Percentiles rank a stretch among this genome's conserved stretches.
Evolutionary conservation across 2,329 filamentous ascomycete species (phyloP).

Genomic region (Zalaria sp.): DNA sequence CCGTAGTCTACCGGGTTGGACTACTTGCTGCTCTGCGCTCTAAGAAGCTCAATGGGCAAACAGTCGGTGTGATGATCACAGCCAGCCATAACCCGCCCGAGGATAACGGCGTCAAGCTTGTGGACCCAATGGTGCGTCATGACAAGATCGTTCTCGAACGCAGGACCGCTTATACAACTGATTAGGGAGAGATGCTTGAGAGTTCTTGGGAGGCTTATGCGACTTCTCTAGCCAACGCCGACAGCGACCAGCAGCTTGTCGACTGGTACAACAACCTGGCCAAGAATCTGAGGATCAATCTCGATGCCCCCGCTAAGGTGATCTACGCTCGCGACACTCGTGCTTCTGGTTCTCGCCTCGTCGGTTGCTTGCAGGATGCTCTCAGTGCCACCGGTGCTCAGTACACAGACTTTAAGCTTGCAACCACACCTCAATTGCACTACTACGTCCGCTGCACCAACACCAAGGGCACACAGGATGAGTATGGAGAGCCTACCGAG

Average conservation of each 20-base stretch:
- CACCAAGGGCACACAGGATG: conserved; percentile 71
- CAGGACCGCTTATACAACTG: not conserved
- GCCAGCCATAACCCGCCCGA: conserved; percentile 82
- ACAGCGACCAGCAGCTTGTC: conserved; percentile 58
- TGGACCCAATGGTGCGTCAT: conserved; percentile 64
- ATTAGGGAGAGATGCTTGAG: conserved; percentile 83
- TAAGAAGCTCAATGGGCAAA: conserved; percentile 75
- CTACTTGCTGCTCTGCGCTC: conserved; percentile 79
- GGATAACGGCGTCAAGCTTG: conserved; percentile 89
- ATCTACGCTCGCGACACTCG: conserved; percentile 88
- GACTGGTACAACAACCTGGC: conserved; percentile 65
- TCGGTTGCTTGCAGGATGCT: conserved; percentile 64
- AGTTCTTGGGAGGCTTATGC: conserved; percentile 82
- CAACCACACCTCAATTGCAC: conserved; percentile 96
- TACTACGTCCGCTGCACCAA: conserved; percentile 93
- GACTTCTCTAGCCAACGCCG: conserved; percentile 76
- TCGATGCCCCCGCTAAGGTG: conserved; percentile 58
- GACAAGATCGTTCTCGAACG: conserved; percentile 11
- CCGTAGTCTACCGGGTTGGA: conserved; percentile 84
- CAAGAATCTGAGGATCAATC: conserved; percentile 61
- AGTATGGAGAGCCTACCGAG: conserved; percentile 83
- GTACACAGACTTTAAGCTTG: conserved; percentile 71
- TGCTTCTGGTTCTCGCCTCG: conserved; percentile 75
- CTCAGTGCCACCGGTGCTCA: conserved; percentile 62
- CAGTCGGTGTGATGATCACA: conserved; percentile 93